Base-by-base conservation (phyloP, 345 rosid genomes). In the Citrus trifoliata region DNA sequence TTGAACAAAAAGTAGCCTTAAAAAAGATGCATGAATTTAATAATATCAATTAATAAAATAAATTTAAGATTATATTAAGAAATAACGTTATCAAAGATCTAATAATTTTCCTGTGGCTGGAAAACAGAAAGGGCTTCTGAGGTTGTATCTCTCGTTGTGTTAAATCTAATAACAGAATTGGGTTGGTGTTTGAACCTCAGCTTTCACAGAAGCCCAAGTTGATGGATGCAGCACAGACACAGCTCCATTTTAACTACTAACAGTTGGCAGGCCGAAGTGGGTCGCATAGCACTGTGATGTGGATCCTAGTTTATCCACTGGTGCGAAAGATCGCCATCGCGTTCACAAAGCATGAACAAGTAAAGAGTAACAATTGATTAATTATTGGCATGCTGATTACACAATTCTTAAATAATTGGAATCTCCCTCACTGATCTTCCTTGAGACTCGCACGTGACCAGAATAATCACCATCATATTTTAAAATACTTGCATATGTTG, bases 371-470 rank as follows among this genome's bases (percentile, higher is more conserved):
- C 10, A 53, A 21, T 38, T 37, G 37, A 48, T 72, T 53, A 73
- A 64, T 30, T 64, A 63, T 61, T 64, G 78, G 70, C 46, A 46
- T 7, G 48, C 48, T 28, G 12, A 10, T 7, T 22, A 32, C 22
- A 73, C 37, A 35, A 82, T 75, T 42, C 51, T 42, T 21, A 81
- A 78, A 37, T 78, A 81, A 13, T 78, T 35, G 84, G 80, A 78
- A 81, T 78, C 84, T 67, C 38, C 66, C 63, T 65, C 13, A 18
- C 66, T 77, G 65, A 81, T 78, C 75, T 74, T 60, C 73, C 5
- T 19, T 3, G 61, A 38, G 77, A 68, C 6, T 32, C 33, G 67
- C 80, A 75, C 80, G 80, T 75, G 83, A 33, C 9, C 37, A 77
- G 70, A 35, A 53, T 72, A 38, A 38, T 28, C 18, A 67, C 21